Base-by-base conservation (phyloP, 129 eudicot species). In the Silybum marianum region DNA sequence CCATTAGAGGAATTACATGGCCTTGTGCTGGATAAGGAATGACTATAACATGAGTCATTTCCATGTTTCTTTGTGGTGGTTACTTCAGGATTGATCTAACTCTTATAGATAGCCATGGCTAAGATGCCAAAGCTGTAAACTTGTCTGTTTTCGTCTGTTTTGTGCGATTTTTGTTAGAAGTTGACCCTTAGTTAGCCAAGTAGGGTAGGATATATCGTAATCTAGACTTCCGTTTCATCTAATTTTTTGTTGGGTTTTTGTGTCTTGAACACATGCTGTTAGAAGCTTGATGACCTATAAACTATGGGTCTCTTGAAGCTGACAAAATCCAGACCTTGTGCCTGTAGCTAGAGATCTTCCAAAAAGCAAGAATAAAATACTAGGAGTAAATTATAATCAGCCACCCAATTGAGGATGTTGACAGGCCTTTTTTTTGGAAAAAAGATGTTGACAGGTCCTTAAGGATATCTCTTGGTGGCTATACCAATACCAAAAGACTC, bases 1-100 rank as follows among this genome's bases (percentile, higher is more conserved):
- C 88, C 81, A 89, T 73, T 58, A 89, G 87, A 8, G 90, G 93
- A 42, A 48, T 87, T n/a, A 87, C 89, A 78, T 87, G 93, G 68
- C 90, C 89, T 74, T 87, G 90, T 14, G 87, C 88, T 22, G 90
- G 90, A 76, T 76, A 89, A 66, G 92, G 87, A 81, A 86, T 86
- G 22, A 65, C 88, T 24, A 86, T 30, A 22, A 78, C 86, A 72
- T 81, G 90, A 77, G 23, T 36, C n/a, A 21, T 63, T 2, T 34
- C 72, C 72, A 62, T 63, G 36, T 32, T 32, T 77, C n/a, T 77
- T 77, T 77, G 58, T 21, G 36, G 34, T 62, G 34, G 72, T 77
- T 30, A 58, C 24, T 30, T 62, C 28, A 5, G 14, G 26, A 46
- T 40, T 65, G 9, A 62, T 67, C 36, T 12, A 16, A 23, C 39